Evolutionary conservation across 306 rosid genomes (phyloP), one percentile per base, ranked within the genome.

Genomic region (Quercus glauca): DNA sequence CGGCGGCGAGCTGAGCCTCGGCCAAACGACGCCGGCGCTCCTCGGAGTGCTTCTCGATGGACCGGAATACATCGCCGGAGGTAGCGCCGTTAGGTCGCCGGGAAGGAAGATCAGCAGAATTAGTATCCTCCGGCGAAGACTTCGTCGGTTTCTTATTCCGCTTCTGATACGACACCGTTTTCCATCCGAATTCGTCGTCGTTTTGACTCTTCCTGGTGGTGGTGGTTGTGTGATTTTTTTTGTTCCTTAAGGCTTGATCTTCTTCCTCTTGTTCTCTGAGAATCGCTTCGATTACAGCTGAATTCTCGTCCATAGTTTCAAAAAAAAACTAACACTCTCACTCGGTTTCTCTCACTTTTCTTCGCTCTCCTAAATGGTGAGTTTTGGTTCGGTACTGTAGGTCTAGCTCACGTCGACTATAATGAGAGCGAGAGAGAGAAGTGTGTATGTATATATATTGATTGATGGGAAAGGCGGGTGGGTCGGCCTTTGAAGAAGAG

Each of bases 281-380:
- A 86, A 91, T 86, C 13, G 87, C 79, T 82, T 85, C 88, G n/a
- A 89, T 89, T n/a, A 85, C 31, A 52, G 93, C 93, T 20, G 87
- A 84, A 85, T 84, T 86, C 71, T 89, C 92, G 82, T 91, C 96
- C 96, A 87, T 91, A n/a, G 55, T 26, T 74, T 15, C 56, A 31
- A 49, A 19, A 2, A 14, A 65, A 18, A 2, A 12, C 3, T 7
- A 14, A 67, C 12, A 21, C 12, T 18, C 45, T 8, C 45, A 8
- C 45, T 41, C 45, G 8, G 45, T 41, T 8, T 41, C 45, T 41
- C 53, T 49, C 17, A 4, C 5, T 49, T 49, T 49, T 49, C 17
- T 61, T 1, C 15, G 13, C 23, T 33, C 60, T 76, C 58, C 14
- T 8, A 35, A 33, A 58, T 12, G 5, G 31, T 8, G 17, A 21